Conservation (phyloP, 768 basidiomycete species). For the Lentinula boryana region DNA sequence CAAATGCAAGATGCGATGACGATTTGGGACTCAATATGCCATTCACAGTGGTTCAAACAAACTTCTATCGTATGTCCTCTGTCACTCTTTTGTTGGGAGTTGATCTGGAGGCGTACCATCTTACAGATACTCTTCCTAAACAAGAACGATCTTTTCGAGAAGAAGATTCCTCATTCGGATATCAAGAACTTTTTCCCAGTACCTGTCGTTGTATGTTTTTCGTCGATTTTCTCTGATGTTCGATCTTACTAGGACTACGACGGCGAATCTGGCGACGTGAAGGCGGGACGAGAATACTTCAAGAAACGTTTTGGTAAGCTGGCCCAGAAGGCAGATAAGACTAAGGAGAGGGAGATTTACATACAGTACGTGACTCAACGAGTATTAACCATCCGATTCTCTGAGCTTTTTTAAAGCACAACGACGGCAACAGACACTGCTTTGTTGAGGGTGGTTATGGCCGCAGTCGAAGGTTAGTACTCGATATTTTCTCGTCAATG, state of each 20-base stretch:
- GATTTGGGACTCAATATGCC: slow-evolving; percentile 98
- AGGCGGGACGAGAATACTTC: slow-evolving; percentile 86
- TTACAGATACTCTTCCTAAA: slow-evolving; percentile 87
- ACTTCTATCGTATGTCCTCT: slow-evolving; percentile 72
- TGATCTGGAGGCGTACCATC: neutral
- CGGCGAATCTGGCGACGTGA: slow-evolving; percentile 66
- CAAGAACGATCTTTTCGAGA: slow-evolving; percentile 90
- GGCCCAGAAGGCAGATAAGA: slow-evolving; percentile 79
- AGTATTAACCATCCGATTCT: neutral
- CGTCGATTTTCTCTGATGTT: neutral
- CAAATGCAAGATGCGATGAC: slow-evolving; percentile 99
- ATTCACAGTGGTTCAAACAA: slow-evolving; percentile 95
- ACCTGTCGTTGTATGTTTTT: slow-evolving; percentile 14
- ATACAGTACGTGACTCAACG: slow-evolving; percentile 64
- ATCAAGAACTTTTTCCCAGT: slow-evolving; percentile 90
- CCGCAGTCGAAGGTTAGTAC: slow-evolving; percentile 85
- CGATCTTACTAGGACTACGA: slow-evolving; percentile 62
- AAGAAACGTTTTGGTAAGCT: slow-evolving; percentile 77
- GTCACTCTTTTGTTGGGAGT: neutral
- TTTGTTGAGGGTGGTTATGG: slow-evolving; percentile 88
- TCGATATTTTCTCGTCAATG: slow-evolving; percentile 4
- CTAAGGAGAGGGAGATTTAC: slow-evolving; percentile 87
- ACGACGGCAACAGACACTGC: slow-evolving; percentile 91
- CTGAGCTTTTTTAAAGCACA: slow-evolving; percentile 40
- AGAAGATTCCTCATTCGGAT: slow-evolving; percentile 75